Conservation (phyloP, 2,329 filamentous ascomycete species). For the Curvularia sp. region DNA sequence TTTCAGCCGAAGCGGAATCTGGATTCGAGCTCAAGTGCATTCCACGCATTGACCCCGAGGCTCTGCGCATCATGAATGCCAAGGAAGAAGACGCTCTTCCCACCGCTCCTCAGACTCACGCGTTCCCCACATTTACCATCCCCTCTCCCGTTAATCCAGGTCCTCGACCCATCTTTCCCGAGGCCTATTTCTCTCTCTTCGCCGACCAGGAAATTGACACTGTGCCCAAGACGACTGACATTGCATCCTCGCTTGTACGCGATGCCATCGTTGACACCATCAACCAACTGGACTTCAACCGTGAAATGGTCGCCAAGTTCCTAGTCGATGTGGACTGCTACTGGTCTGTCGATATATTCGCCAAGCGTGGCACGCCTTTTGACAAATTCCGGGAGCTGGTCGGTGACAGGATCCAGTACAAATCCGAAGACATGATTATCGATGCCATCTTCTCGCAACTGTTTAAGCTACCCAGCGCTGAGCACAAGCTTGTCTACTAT, state of each 20-base stretch:
- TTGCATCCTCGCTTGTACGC: constrained; percentile 82
- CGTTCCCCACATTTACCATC: constrained; percentile 76
- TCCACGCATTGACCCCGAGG: constrained; percentile 59
- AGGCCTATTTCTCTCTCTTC: constrained; percentile 94
- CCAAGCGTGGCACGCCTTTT: constrained; percentile 91
- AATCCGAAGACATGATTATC: constrained; percentile 96
- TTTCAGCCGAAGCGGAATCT: constrained; percentile 75
- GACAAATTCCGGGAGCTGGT: constrained; percentile 77
- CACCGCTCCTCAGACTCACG: constrained; percentile 67
- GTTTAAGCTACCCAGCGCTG: constrained; percentile 82
- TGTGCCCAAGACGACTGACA: constrained; percentile 76
- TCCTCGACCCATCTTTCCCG: constrained; percentile 80
- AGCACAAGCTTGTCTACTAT: constrained; percentile 96
- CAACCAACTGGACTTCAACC: constrained; percentile 92
- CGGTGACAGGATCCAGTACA: constrained; percentile 82
- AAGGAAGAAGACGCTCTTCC: constrained; percentile 56
- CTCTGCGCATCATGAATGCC: constrained; percentile 65
- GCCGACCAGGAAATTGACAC: constrained; percentile 85
- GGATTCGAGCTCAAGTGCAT: constrained; percentile 76
- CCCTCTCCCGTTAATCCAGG: constrained; percentile 79
- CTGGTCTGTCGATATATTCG: constrained; percentile 87
- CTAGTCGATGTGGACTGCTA: constrained; percentile 95
- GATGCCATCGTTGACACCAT: constrained; percentile 91
- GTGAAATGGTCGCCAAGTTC: constrained; percentile 83
- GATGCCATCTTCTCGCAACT: constrained; percentile 97